Evolutionary conservation across 108 stramenopile genomes (phyloP).

Genomic region (Nannochloropsis oceanica): DNA sequence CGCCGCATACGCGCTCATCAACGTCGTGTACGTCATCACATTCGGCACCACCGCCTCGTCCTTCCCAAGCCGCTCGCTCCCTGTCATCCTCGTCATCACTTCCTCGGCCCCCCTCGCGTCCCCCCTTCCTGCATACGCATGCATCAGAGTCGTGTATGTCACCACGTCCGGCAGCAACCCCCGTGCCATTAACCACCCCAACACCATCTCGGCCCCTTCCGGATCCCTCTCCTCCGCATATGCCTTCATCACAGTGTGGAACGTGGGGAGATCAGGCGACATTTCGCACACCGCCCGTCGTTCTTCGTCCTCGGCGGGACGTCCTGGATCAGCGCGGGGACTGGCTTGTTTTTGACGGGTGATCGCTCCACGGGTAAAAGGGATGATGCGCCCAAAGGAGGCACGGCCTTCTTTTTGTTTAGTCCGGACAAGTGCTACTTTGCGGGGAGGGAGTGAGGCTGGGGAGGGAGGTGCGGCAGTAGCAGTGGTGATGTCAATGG

Average conservation of each 20-base stretch:
- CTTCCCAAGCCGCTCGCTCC: not conserved
- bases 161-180: conserved; percentile 16
- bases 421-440: not conserved
- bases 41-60: not conserved
- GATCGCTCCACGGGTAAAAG: not conserved
- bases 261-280: conserved; percentile 3
- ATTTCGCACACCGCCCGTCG: conserved; percentile 1
- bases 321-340: not conserved
- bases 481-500: not conserved
- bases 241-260: conserved; percentile 20
- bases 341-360: not conserved
- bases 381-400: not conserved
- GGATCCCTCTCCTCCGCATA: conserved; percentile 5
- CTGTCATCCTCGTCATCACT: not conserved
- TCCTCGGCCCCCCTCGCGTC: not conserved
- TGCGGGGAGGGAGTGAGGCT: not conserved
- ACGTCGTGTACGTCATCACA: not conserved
- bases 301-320: not conserved
- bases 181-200: conserved; percentile 1
- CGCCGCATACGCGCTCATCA: not conserved
- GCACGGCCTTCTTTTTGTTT: not conserved
- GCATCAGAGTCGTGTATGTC: conserved; percentile 12
- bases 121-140: conserved; percentile 9
- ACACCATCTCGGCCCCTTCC: conserved; percentile 4
- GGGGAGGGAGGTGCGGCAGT: not conserved